Evolutionary conservation across 2,329 filamentous ascomycete species (phyloP), one percentile per base, ranked within the genome.

Genomic region (Fusarium musae): DNA sequence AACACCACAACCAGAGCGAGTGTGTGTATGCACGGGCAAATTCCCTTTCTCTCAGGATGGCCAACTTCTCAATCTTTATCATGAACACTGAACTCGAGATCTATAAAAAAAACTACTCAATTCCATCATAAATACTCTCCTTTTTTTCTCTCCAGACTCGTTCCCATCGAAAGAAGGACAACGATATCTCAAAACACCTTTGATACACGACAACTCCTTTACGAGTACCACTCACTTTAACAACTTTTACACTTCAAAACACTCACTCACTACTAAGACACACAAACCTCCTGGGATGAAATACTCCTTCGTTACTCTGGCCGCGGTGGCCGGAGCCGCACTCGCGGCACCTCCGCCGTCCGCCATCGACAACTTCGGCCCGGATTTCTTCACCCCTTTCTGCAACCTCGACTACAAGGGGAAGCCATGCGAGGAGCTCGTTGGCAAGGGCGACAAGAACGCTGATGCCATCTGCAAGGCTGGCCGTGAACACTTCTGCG

Each of bases 241-340:
- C 44, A 46, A 46, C 44, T 42, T 34, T 65, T 56, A 36, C 37
- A 52, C n/a, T 66, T 62, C 60, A 34, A 49, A 52, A 61, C 56
- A 43, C 50, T 67, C 56, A 43, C 50, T 67, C 67, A n/a, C 54
- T 71, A 30, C 54, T 50, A 49, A 52, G 54, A 59, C 52, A 61
- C 52, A 61, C 54, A 9, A 9, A 60, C 32, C 47, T 53, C 40
- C 42, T 60, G 73, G 26, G 37, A 80, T 80, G 79, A 80, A 80
- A 78, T 72, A 78, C 57, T 75, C 74, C 34, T 47, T 80, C 56
- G 66, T 79, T 37, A 66, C 77, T 69, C 30, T 79, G 53, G 74
- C 75, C 63, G 32, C 76, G 49, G 40, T 78, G 63, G 72, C 73
- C 43, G 64, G 73, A 37, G 54, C 64, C 30, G 58, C 50, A 36